phyloP scores from a whole-genome alignment of 2,329 filamentous ascomycete species.

The Claviceps arundinis region DNA sequence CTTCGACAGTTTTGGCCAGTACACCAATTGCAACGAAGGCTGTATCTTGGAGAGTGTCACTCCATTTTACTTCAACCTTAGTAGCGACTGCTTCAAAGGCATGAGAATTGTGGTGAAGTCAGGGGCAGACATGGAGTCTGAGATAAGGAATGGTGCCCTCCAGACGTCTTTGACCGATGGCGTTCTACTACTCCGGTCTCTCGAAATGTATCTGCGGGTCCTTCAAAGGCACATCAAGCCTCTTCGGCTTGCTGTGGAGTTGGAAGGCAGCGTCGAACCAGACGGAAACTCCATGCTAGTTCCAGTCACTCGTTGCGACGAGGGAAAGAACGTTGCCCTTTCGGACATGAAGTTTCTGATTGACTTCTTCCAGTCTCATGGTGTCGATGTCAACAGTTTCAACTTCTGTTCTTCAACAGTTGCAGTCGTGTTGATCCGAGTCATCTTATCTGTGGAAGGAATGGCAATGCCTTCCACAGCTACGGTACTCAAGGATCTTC shows the following conservation, averaged over 20 bases:
- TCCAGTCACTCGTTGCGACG: not conserved
- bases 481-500: not conserved
- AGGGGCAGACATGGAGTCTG: not conserved
- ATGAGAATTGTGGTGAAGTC: not conserved
- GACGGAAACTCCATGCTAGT: not conserved
- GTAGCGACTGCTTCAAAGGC: not conserved
- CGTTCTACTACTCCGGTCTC: not conserved
- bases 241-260: not conserved
- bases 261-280: not conserved
- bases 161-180: not conserved
- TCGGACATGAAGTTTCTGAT: not conserved
- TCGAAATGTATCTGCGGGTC: too few relatives aligned
- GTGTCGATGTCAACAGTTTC: not conserved
- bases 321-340: not conserved
- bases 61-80: not conserved
- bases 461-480: not conserved
- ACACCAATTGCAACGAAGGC: not conserved
- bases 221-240: not conserved
- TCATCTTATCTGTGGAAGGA: not conserved
- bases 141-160: not conserved
- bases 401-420: not conserved
- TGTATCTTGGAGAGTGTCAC: not conserved
- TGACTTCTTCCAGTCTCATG: not conserved
- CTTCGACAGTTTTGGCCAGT: not conserved
- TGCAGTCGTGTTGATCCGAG: not conserved